phyloP scores from a whole-genome alignment of 805 yeast species.

The Metschnikowia similis region DNA sequence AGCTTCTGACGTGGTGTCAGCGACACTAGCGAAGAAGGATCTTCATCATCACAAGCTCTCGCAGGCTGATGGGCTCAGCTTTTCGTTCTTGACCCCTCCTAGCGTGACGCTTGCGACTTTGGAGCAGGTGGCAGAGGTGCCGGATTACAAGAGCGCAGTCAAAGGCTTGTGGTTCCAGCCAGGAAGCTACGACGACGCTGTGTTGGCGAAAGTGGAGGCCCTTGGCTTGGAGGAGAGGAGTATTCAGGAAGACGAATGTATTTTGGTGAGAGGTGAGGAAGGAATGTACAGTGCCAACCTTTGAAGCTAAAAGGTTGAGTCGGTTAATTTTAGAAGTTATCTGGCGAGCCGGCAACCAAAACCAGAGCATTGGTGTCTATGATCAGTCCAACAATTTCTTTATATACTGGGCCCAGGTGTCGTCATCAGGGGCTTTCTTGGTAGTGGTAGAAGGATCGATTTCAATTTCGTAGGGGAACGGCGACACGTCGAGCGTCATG shows the following conservation, averaged over 20 bases:
- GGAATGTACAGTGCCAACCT: constrained; percentile 39
- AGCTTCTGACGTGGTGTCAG: constrained; percentile 25
- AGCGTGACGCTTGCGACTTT: constrained; percentile 41
- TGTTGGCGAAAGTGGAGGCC: constrained; percentile 39
- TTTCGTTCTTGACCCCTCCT: constrained; percentile 78
- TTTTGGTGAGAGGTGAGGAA: constrained; percentile 64
- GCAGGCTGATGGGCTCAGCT: constrained; percentile 43
- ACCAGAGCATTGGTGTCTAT: not conserved
- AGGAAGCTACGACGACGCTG: constrained; percentile 59
- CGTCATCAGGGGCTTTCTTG: constrained; percentile 23
- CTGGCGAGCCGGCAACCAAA: not conserved
- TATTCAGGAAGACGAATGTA: constrained; percentile 58
- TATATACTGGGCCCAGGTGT: constrained; percentile 36
- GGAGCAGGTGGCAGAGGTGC: constrained; percentile 35
- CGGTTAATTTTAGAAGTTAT: not conserved
- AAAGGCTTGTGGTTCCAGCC: constrained; percentile 82
- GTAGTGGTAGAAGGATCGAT: constrained; percentile 16
- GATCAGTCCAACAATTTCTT: constrained; percentile 20
- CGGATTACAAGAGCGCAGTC: constrained; percentile 35
- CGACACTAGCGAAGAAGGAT: constrained; percentile 16
- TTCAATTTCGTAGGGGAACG: constrained; percentile 50
- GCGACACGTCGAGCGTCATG: constrained; percentile 58
- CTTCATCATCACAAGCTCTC: constrained; percentile 24
- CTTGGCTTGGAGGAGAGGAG: constrained; percentile 31
- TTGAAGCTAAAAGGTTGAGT: constrained; percentile 9